These are phyloP conservation scores for Fusarium sp. DNA, from an alignment of 2,329 filamentous ascomycete species.

Conservation along the genomic window DNA sequence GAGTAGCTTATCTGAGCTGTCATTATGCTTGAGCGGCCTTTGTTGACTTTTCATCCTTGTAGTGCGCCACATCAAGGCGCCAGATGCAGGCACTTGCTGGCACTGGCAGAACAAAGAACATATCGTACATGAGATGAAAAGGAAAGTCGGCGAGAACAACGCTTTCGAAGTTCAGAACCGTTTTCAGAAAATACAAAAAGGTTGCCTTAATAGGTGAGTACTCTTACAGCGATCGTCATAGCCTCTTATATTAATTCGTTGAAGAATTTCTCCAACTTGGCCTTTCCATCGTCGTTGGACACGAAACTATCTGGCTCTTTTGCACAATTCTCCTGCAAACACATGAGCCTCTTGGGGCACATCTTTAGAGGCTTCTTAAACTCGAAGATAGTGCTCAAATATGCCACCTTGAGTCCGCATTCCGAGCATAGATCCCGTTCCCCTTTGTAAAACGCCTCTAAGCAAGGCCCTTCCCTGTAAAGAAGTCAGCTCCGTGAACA, in stretches of 20 bases:
- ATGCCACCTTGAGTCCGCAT: background rate
- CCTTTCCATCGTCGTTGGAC: background rate
- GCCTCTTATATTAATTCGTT: background rate
- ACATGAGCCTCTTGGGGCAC: accelerated
- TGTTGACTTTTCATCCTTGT: background rate
- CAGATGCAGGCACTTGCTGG: background rate
- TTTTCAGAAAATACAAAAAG: no score
- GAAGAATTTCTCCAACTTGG: no score
- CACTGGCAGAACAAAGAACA: background rate
- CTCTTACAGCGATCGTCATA: background rate
- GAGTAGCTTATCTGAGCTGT: background rate
- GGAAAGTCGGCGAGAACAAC: background rate
- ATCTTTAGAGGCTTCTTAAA: background rate
- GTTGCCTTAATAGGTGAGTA: background rate
- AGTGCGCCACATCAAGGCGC: background rate
- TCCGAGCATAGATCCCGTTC: background rate
- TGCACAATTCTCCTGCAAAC: background rate
- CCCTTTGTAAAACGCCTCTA: background rate
- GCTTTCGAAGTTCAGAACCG: no score
- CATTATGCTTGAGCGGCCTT: background rate
- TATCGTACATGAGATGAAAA: background rate
- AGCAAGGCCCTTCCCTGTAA: background rate
- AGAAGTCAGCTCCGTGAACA: background rate
- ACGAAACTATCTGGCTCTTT: background rate
- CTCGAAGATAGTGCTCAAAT: background rate